These are phyloP conservation scores for Clathrus columnatus DNA, from an alignment of 768 basidiomycete genomes.

Conservation along the genomic window DNA sequence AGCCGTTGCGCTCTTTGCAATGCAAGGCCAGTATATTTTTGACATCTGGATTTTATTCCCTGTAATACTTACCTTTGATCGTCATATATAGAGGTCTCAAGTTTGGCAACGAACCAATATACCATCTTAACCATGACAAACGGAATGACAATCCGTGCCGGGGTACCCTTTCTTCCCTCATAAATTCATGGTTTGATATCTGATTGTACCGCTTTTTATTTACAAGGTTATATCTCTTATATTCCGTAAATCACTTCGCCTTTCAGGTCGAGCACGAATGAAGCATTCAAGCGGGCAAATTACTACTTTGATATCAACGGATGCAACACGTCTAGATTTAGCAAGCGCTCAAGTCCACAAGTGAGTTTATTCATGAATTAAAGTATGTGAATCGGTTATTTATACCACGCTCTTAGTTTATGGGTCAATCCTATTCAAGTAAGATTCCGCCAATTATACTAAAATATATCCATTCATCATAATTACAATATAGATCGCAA, in stretches of 20 bases:
- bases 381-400: background rate
- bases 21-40: slow-evolving; percentile 61
- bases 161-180: slow-evolving; percentile 23
- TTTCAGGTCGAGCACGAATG: slow-evolving; percentile 50
- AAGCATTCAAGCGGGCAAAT: slow-evolving; percentile 58
- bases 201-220: background rate
- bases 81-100: slow-evolving; percentile 24
- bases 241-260: slow-evolving; percentile 57
- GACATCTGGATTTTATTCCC: too few relatives aligned
- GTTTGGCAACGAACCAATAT: slow-evolving; percentile 15
- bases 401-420: slow-evolving; percentile 26
- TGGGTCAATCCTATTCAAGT: slow-evolving; percentile 58
- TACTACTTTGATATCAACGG: slow-evolving; percentile 62
- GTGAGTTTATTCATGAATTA: slow-evolving; percentile 13
- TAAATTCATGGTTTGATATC: background rate
- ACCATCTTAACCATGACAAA: slow-evolving; percentile 30
- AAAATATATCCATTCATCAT: background rate
- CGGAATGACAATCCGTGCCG: slow-evolving; percentile 40
- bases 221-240: slow-evolving; percentile 35
- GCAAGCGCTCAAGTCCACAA: slow-evolving; percentile 31
- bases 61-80: too few relatives aligned
- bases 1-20: slow-evolving; percentile 46
- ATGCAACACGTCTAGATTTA: slow-evolving; percentile 46
- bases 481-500: slow-evolving; percentile 31
- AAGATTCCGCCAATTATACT: background rate